Evolutionary conservation across 139 green algal genomes (phyloP).

Genomic region (Tetraselmis striata): DNA sequence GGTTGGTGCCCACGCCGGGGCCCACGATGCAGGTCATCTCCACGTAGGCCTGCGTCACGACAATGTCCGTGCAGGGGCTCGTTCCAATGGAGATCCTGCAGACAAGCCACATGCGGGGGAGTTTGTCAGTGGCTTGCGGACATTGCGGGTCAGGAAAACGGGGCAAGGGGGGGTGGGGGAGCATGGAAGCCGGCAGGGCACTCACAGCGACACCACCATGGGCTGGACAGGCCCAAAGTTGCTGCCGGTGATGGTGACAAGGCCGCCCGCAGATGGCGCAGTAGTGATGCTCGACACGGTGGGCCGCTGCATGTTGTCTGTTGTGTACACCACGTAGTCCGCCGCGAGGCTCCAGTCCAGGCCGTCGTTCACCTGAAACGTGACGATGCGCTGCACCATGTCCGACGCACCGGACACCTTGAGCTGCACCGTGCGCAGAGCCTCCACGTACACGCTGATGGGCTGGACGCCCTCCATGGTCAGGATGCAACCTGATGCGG

Average conservation of each 20-base stretch:
- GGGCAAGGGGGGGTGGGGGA: no score
- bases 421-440: not conserved
- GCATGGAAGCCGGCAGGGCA: no score
- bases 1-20: not conserved
- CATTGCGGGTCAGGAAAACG: no score
- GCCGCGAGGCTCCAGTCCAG: not conserved
- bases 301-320: slow-evolving; percentile 6
- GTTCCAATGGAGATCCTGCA: not conserved
- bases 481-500: not conserved
- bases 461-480: not conserved
- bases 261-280: slow-evolving; percentile 9
- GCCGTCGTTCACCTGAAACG: not conserved
- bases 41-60: slow-evolving; percentile 4
- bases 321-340: not conserved
- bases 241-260: slow-evolving; percentile 19
- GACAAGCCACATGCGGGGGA: not conserved
- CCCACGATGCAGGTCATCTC: slow-evolving; percentile 5
- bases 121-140: not conserved
- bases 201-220: not conserved
- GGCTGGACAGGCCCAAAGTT: slow-evolving; percentile 20
- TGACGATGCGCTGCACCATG: not conserved
- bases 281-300: slow-evolving; percentile 2
- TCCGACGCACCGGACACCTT: not conserved
- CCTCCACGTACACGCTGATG: not conserved
- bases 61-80: slow-evolving; percentile 6